Base-by-base conservation (phyloP, 2,329 filamentous ascomycete species). In the Claviceps sp. region DNA sequence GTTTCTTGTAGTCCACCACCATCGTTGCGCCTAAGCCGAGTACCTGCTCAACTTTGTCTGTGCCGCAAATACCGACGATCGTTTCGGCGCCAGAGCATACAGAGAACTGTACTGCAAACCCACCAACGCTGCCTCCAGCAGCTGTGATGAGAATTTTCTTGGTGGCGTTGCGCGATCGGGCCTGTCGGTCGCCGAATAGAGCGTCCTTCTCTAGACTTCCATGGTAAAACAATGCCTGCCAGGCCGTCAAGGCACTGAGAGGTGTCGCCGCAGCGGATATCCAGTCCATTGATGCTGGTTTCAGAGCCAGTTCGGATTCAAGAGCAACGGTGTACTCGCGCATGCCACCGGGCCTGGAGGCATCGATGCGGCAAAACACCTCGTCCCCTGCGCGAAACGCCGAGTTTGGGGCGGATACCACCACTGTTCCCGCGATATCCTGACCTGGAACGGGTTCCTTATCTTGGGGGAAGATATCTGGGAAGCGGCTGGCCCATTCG, bases 171-270 rank as follows among this genome's bases (percentile, higher is more conserved):
- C 48, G 38, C 13, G 54, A 55, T 5, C 54, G 49, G 0, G 66
- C 65, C 1, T 50, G 56, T 5, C 50, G 46, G 43, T 65, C 62
- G 17, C 63, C 65, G 6, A 55, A 54, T 5, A 68, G 39, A 1
- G 55, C 66, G 3, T 36, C 51, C 13, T 53, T 54, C 29, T 68
- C 60, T 14, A 70, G 55, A 4, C 47, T 54, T 1, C 65, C 65
- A n/a, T 68, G 63, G 4, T 58, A 49, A 52, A 72, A 73, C 20
- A 71, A 52, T 5, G 62, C 65, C 56, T 72, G 70, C 59, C 63
- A 69, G 1, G 68, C 69, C 2, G 70, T 72, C 46, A 71, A 56
- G 8, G 69, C 64, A 51, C 65, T 68, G 22, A 72, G 57, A 11
- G 70, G 69, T 26, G 66, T 63, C 2, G 67, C 64, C 0, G 68